Base-by-base conservation (phyloP, 345 rosid species). In the Clarkia xantiana region DNA sequence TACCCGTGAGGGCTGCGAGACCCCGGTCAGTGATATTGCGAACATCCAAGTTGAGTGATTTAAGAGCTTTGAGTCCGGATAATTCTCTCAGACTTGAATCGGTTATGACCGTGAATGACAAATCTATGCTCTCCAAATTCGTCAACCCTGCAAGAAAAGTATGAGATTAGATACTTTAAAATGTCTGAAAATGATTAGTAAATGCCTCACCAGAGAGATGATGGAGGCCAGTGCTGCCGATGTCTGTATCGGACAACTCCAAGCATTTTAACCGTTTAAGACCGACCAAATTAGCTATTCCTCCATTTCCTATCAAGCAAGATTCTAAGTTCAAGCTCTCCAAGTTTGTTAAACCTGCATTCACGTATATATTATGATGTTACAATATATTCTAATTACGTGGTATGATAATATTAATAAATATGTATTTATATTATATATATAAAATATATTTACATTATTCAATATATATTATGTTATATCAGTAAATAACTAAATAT, bases 291-390 rank as follows among this genome's bases (percentile, higher is more conserved):
- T 77, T 76, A 42, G 65, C 76, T 56, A 89, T 65, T 49, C 95
- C 97, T 7, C 69, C 83, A 62, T 89, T 95, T 52, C 67, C 74
- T 59, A 89, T 72, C 34, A 70, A 64, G 70, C 97, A 89, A 10
- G 95, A 80, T 69, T 89, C 97, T 72, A 89, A 74, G 75, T 85
- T 82, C 79, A 89, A 79, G 74, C 94, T 85, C 78, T 85, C 94
- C 84, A 89, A 76, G 47, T 78, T 77, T 58, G 65, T 82, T 72
- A 89, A 68, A 52, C 84, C 94, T 89, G 73, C 52, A 29, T 29
- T 29, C 36, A 29, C n/a, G n/a, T n/a, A n/a, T n/a, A n/a, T n/a
- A n/a, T n/a, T n/a, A n/a, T n/a, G n/a, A n/a, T n/a, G n/a, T n/a
- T n/a, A n/a, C n/a, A n/a, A n/a, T n/a, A n/a, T n/a, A n/a, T n/a